Conservation (phyloP, 2,329 filamentous ascomycete species). For the Rhytidhysteron rufulum region DNA sequence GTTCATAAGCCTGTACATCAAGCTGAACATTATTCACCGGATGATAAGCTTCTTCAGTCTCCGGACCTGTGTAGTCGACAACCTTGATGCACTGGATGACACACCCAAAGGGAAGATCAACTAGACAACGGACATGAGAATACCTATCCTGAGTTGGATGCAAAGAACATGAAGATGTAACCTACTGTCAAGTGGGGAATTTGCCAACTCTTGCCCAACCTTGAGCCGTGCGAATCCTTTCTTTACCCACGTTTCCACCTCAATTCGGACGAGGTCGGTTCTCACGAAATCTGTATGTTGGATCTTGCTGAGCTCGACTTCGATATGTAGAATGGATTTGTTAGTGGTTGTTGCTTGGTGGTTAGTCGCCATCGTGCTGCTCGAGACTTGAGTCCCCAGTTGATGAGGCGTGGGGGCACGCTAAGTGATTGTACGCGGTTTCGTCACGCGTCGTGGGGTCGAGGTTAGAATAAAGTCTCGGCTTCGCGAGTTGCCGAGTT, state of each 20-base stretch:
- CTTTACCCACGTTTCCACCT: constrained; percentile 10
- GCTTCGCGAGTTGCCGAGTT: no score
- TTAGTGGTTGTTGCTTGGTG: not conserved
- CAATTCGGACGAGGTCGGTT: not conserved
- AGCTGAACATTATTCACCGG: constrained; percentile 32
- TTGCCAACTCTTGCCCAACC: constrained; percentile 30
- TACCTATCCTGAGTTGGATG: not conserved
- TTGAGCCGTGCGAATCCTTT: constrained; percentile 30
- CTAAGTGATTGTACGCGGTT: no score
- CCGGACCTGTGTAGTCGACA: constrained; percentile 35
- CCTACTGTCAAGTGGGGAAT: constrained; percentile 21
- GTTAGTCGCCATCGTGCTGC: not conserved
- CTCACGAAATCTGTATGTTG: not conserved
- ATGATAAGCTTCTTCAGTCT: constrained; percentile 15
- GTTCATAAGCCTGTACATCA: constrained; percentile 42
- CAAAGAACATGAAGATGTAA: not conserved
- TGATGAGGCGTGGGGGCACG: not conserved
- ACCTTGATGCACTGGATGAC: constrained; percentile 34
- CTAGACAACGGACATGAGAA: constrained; percentile 12
- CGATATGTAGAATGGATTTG: not conserved
- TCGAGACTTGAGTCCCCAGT: no score
- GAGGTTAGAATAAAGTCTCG: no score
- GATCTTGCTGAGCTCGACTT: not conserved
- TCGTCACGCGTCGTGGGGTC: no score
- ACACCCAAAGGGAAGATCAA: constrained; percentile 19